These are phyloP conservation scores for Mallotus repandus DNA, from an alignment of 441 rosid genomes.

Conservation along the genomic window DNA sequence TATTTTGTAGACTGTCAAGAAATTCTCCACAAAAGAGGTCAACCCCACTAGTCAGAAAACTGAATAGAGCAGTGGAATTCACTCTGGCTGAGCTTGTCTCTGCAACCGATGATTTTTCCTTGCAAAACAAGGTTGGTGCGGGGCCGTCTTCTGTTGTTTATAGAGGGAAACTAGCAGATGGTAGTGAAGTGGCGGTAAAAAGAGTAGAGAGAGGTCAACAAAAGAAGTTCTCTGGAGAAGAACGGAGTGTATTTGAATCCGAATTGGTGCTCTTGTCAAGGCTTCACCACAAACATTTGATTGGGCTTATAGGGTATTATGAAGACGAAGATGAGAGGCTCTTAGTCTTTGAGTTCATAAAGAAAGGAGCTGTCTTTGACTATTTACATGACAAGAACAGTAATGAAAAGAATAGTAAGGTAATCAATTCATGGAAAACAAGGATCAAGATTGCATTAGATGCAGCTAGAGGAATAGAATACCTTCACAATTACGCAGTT, in stretches of 20 bases:
- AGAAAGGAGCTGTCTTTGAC: constrained; percentile 62
- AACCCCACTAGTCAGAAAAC: background rate
- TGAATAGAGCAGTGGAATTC: constrained; percentile 55
- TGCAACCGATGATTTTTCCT: constrained; percentile 64
- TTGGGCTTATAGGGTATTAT: constrained; percentile 74
- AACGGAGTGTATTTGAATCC: constrained; percentile 75
- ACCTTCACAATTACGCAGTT: constrained; percentile 59
- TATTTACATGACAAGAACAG: constrained; percentile 40
- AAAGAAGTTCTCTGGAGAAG: constrained; percentile 5
- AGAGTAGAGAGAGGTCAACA: constrained; percentile 49
- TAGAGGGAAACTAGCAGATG: constrained; percentile 56
- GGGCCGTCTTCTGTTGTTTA: constrained; percentile 79
- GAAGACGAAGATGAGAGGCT: constrained; percentile 74
- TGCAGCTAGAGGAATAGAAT: constrained; percentile 83
- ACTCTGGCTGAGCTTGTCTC: constrained; percentile 59
- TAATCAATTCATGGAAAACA: constrained; percentile 68
- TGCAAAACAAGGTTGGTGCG: constrained; percentile 59
- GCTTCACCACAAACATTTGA: constrained; percentile 83
- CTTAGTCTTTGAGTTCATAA: constrained; percentile 72
- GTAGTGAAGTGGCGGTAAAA: constrained; percentile 77
- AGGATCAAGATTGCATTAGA: constrained; percentile 79
- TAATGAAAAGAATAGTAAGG: constrained; percentile 35
- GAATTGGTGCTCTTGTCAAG: constrained; percentile 67
- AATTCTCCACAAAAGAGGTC: background rate
- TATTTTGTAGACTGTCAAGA: background rate